These are phyloP conservation scores for Aspergillus sp. DNA, from an alignment of 2,329 filamentous ascomycete genomes.

Conservation along the genomic window DNA sequence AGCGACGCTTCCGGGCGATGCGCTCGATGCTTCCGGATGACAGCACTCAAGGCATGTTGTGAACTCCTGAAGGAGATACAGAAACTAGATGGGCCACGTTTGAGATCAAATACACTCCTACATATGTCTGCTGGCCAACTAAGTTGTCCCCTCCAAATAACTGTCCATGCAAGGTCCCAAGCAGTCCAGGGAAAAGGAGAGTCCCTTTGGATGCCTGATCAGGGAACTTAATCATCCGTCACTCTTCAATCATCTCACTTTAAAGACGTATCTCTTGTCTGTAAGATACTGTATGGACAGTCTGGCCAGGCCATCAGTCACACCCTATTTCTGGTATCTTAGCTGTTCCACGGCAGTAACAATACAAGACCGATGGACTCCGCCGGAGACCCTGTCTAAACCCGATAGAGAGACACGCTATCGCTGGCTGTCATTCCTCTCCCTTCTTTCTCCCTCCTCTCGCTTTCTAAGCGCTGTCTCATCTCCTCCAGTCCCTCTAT, in stretches of 20 bases:
- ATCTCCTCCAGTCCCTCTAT: neutral
- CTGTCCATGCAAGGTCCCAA: slow-evolving; percentile 6
- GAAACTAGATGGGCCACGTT: neutral
- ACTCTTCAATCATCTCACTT: neutral
- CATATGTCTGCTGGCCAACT: neutral
- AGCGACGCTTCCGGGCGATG: slow-evolving; percentile 30
- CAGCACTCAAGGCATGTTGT: neutral
- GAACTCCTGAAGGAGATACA: neutral
- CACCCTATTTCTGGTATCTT: neutral
- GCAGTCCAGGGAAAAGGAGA: neutral
- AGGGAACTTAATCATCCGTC: neutral
- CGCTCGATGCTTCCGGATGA: slow-evolving; percentile 11
- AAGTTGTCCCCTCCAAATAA: neutral
- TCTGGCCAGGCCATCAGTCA: neutral
- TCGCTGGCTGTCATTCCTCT: neutral
- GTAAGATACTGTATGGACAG: slow-evolving; percentile 4
- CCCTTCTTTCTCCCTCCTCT: neutral
- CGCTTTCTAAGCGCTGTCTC: neutral
- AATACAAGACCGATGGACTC: neutral
- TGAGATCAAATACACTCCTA: neutral
- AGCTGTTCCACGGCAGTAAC: neutral
- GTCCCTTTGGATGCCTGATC: neutral
- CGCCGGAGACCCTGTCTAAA: neutral
- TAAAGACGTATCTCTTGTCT: neutral
- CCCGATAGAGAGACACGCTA: no score